phyloP scores from a whole-genome alignment of 2,329 filamentous ascomycete species.

The Curvularia hawaiiensis region DNA sequence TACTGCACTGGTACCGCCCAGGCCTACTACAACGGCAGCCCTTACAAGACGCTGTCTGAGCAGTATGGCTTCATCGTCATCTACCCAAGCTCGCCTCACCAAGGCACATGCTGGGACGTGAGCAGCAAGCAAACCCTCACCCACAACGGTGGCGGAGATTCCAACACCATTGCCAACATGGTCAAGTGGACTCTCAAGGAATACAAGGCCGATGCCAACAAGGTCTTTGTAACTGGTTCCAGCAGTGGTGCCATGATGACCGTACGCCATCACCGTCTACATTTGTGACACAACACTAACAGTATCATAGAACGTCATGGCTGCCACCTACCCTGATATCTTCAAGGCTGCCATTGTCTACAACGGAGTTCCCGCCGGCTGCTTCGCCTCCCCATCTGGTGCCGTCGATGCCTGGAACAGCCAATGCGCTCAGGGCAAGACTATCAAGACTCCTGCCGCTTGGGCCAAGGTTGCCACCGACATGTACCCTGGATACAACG shows the following conservation, averaged over 20 bases:
- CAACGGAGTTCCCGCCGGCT: slow-evolving; percentile 60
- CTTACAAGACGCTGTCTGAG: slow-evolving; percentile 61
- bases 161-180: slow-evolving; percentile 64
- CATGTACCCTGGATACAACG: slow-evolving; percentile 59
- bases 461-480: slow-evolving; percentile 56
- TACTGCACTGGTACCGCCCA: slow-evolving; percentile 63
- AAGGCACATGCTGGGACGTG: slow-evolving; percentile 65
- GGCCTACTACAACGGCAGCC: slow-evolving; percentile 55
- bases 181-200: slow-evolving; percentile 58
- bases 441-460: slow-evolving; percentile 52
- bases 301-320: slow-evolving; percentile 50
- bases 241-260: slow-evolving; percentile 64
- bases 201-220: slow-evolving; percentile 58
- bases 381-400: slow-evolving; percentile 54
- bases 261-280: slow-evolving; percentile 24
- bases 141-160: slow-evolving; percentile 63
- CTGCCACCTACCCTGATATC: slow-evolving; percentile 60
- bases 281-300: slow-evolving; percentile 8
- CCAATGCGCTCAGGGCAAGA: slow-evolving; percentile 57
- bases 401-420: slow-evolving; percentile 58
- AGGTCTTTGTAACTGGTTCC: slow-evolving; percentile 61
- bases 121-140: slow-evolving; percentile 60
- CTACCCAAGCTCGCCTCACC: slow-evolving; percentile 60
- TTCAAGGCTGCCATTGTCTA: slow-evolving; percentile 59
- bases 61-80: slow-evolving; percentile 65